These are phyloP conservation scores for Chalaropsis thielavioides DNA, from an alignment of 2,329 filamentous ascomycete species.

Conservation along the genomic window DNA sequence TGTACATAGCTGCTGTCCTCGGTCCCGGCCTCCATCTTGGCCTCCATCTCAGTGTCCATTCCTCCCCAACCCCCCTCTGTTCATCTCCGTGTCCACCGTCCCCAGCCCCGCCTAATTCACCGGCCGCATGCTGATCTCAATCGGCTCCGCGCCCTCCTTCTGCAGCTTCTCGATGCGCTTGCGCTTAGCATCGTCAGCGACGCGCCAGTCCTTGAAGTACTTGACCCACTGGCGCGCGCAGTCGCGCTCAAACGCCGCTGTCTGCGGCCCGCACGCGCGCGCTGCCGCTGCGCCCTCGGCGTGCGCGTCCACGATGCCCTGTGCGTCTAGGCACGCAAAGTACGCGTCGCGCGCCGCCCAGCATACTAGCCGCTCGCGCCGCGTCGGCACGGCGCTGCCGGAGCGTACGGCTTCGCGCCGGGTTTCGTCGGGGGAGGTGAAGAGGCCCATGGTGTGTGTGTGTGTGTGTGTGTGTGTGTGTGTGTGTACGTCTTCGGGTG, in stretches of 20 bases:
- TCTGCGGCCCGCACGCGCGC: slow-evolving; percentile 29
- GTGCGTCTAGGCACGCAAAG: slow-evolving; percentile 72
- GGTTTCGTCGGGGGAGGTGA: slow-evolving; percentile 30
- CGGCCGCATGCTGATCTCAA: slow-evolving; percentile 12
- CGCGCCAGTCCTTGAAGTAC: slow-evolving; percentile 94
- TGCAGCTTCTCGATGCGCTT: slow-evolving; percentile 62
- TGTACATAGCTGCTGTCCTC: not conserved
- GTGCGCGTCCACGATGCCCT: slow-evolving; percentile 58
- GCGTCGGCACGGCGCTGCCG: slow-evolving; percentile 62
- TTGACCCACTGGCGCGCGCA: slow-evolving; percentile 90
- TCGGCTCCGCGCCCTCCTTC: slow-evolving; percentile 47
- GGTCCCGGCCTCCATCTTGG: not conserved
- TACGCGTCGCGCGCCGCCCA: slow-evolving; percentile 82
- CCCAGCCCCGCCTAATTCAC: slow-evolving; percentile 1
- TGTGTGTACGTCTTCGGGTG: not conserved
- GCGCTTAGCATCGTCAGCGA: slow-evolving; percentile 81
- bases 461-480: slow-evolving; percentile 7
- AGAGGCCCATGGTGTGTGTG: slow-evolving; percentile 33
- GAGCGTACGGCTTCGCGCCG: slow-evolving; percentile 41
- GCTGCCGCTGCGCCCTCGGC: slow-evolving; percentile 27
- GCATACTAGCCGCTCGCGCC: slow-evolving; percentile 66
- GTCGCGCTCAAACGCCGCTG: slow-evolving; percentile 57
- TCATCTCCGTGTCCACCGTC: not conserved
- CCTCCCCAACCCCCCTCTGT: not conserved
- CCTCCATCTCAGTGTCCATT: not conserved